phyloP scores from a whole-genome alignment of 1,284 basidiomycete species.

The Cerrena zonata region DNA sequence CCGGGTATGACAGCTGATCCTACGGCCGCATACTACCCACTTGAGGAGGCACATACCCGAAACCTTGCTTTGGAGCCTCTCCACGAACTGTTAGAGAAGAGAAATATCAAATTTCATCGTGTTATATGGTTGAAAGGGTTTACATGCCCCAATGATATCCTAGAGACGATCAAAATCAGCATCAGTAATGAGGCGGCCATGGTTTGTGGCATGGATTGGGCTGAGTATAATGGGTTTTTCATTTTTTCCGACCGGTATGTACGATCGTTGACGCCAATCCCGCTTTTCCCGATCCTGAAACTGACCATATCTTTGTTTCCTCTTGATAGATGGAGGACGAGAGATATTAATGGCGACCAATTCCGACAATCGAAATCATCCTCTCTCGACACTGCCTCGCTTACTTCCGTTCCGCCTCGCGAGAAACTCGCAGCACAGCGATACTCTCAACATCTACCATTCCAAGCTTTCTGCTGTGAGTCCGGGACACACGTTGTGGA shows the following conservation, averaged over 20 bases:
- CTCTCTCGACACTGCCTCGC: constrained; percentile 70
- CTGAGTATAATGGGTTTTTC: constrained; percentile 91
- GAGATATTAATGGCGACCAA: constrained; percentile 91
- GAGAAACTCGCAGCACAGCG: constrained; percentile 74
- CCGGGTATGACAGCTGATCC: constrained; percentile 85
- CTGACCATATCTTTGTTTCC: too few relatives aligned
- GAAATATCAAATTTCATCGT: constrained; percentile 77
- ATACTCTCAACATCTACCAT: constrained; percentile 85
- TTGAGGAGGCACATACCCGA: constrained; percentile 87
- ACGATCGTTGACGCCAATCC: neutral
- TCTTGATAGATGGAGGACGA: constrained; percentile 80
- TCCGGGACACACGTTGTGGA: constrained; percentile 92
- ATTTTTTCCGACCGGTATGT: constrained; percentile 89
- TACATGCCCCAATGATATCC: constrained; percentile 91
- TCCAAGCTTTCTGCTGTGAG: constrained; percentile 96
- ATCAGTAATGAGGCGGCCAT: constrained; percentile 86
- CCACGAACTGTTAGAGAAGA: constrained; percentile 70
- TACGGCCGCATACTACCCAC: constrained; percentile 81
- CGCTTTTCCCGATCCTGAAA: neutral
- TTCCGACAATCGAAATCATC: constrained; percentile 92
- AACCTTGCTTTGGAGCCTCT: constrained; percentile 88
- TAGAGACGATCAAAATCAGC: constrained; percentile 88
- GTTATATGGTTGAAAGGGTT: constrained; percentile 97
- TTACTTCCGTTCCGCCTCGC: constrained; percentile 68
- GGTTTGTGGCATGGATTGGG: constrained; percentile 99